phyloP scores from a whole-genome alignment of 768 basidiomycete genomes.

The Russula compacta region DNA sequence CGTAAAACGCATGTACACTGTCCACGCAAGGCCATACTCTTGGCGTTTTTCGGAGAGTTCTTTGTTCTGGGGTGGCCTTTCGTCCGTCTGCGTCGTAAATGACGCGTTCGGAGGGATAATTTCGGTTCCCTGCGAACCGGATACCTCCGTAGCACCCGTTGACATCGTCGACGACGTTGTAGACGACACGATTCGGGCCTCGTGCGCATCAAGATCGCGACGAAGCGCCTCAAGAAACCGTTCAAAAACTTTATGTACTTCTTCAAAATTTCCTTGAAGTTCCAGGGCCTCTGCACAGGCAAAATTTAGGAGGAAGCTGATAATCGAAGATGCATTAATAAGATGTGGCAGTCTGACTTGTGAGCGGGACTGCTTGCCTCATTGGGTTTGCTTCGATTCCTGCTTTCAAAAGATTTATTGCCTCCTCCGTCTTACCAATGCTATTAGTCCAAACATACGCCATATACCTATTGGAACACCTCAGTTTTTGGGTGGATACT shows the following conservation, averaged over 20 bases:
- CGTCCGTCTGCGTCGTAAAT: slow-evolving; percentile 41
- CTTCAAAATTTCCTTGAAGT: slow-evolving; percentile 49
- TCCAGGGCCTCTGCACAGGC: slow-evolving; percentile 74
- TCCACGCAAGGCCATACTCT: slow-evolving; percentile 74
- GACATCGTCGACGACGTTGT: slow-evolving; percentile 31
- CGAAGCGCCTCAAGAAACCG: slow-evolving; percentile 61
- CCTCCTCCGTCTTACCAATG: slow-evolving; percentile 74
- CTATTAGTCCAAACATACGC: slow-evolving; percentile 75
- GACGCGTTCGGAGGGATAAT: slow-evolving; percentile 11
- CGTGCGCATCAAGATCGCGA: slow-evolving; percentile 51
- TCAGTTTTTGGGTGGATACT: neutral
- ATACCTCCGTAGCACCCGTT: slow-evolving; percentile 3
- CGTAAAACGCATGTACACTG: slow-evolving; percentile 90
- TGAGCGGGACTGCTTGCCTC: slow-evolving; percentile 36
- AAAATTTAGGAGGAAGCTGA: slow-evolving; percentile 83
- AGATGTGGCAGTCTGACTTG: slow-evolving; percentile 13
- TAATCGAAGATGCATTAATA: neutral
- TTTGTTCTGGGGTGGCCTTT: slow-evolving; percentile 44
- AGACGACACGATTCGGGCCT: slow-evolving; percentile 34
- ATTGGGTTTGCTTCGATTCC: slow-evolving; percentile 84
- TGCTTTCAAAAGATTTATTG: slow-evolving; percentile 64
- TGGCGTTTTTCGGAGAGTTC: slow-evolving; percentile 51
- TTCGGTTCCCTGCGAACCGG: slow-evolving; percentile 4
- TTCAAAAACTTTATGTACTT: slow-evolving; percentile 65
- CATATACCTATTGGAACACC: slow-evolving; percentile 61